Evolutionary conservation across 768 basidiomycete species (phyloP).

Genomic region (Amanita molliuscula): DNA sequence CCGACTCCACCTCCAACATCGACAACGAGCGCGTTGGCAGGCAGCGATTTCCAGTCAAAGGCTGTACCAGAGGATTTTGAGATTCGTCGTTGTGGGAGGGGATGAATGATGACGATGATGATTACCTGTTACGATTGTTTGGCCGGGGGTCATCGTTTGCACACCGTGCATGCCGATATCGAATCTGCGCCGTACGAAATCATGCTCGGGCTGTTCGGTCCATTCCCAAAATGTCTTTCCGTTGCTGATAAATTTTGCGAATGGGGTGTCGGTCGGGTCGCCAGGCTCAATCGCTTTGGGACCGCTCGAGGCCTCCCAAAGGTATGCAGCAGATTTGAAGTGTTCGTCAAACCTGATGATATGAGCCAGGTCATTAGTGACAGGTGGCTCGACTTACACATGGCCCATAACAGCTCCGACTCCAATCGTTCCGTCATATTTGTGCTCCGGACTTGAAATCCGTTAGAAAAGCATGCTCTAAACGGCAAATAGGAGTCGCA

Average conservation of each 20-base stretch:
- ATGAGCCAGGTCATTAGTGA: background rate
- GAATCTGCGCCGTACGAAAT: slow-evolving; percentile 17
- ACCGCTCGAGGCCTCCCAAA: slow-evolving; percentile 18
- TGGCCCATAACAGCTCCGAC: slow-evolving; percentile 17
- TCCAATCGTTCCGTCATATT: slow-evolving; percentile 18
- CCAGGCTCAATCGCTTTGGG: slow-evolving; percentile 12
- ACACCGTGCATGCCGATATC: slow-evolving; percentile 17
- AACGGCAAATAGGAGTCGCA: background rate
- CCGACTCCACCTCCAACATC: slow-evolving; percentile 22
- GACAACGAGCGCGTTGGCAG: slow-evolving; percentile 14
- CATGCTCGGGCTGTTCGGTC: slow-evolving; percentile 13
- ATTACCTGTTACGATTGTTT: slow-evolving; percentile 14
- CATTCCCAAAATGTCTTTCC: slow-evolving; percentile 14
- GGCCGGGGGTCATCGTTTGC: slow-evolving; percentile 9
- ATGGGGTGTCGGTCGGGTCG: slow-evolving; percentile 10
- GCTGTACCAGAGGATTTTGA: slow-evolving; percentile 9
- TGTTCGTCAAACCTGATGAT: slow-evolving; percentile 14
- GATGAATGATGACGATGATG: too few relatives aligned
- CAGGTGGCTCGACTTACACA: slow-evolving; percentile 8
- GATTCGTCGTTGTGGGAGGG: background rate
- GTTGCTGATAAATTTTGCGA: slow-evolving; percentile 13
- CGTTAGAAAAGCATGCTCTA: background rate
- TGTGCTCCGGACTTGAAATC: slow-evolving; percentile 14
- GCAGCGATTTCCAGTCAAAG: slow-evolving; percentile 16
- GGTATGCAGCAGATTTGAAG: slow-evolving; percentile 16